A percentile compares a stretch with the other conserved stretches of the same genome.
Evolutionary conservation across 2,329 filamentous ascomycete species (phyloP).

Genomic region (Pseudonectria buxi): DNA sequence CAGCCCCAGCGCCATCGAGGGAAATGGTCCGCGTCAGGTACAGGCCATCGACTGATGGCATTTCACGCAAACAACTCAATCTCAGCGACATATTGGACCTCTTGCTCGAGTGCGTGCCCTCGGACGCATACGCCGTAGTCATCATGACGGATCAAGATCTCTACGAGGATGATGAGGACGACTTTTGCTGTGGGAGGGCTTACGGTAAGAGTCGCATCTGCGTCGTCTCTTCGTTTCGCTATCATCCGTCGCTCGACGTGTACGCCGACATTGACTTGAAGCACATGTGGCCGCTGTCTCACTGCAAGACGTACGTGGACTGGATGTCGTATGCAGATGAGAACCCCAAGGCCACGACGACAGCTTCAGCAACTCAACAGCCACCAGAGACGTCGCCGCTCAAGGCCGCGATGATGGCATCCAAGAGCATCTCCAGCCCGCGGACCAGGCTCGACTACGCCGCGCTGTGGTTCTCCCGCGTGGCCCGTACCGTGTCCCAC

Average conservation of each 20-base stretch:
- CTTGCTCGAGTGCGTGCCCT: slow-evolving; percentile 44
- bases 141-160: slow-evolving; percentile 56
- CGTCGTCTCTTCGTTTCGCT: slow-evolving; percentile 56
- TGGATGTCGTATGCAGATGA: slow-evolving; percentile 21
- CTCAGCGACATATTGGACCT: slow-evolving; percentile 55
- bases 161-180: slow-evolving; percentile 58
- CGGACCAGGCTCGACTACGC: slow-evolving; percentile 21
- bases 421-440: slow-evolving; percentile 11
- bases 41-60: slow-evolving; percentile 39
- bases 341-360: not conserved
- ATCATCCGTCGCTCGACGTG: slow-evolving; percentile 46
- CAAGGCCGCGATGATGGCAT: slow-evolving; percentile 28
- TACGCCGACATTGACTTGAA: slow-evolving; percentile 30
- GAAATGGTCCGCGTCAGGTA: slow-evolving; percentile 43
- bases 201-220: slow-evolving; percentile 58
- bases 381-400: slow-evolving; percentile 19
- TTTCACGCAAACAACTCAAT: slow-evolving; percentile 48
- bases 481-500: slow-evolving; percentile 54
- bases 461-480: slow-evolving; percentile 50
- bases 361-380: slow-evolving; percentile 1
- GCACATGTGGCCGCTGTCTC: slow-evolving; percentile 60
- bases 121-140: slow-evolving; percentile 52
- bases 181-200: slow-evolving; percentile 60
- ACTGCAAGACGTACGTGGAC: slow-evolving; percentile 48
- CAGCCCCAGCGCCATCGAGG: slow-evolving; percentile 16